Evolutionary conservation across 257 asterid species (phyloP), one percentile per base, ranked within the genome.

Genomic region (Ligustrum vulgare): DNA sequence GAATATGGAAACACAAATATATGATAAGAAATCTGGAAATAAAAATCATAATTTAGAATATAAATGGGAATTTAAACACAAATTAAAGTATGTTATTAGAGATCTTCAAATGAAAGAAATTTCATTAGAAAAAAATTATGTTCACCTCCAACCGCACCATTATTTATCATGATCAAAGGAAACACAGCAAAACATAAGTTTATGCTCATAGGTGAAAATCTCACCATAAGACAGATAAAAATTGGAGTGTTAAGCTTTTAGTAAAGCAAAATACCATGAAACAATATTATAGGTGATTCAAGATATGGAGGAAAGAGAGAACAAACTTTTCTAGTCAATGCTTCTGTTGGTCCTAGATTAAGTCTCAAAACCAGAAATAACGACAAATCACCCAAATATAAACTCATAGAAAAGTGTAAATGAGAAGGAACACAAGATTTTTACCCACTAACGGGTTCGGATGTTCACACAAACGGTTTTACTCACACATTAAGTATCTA

Each of bases 321-420:
- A 54, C 67, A 69, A 20, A 85, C 84, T 82, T 82, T 74, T 75
- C 54, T 60, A 77, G 36, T 54, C 43, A 54, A 36, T 20, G 33
- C 15, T 60, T 60, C 47, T 28, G 31, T 28, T 28, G 31, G 31
- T 28, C 31, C 31, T 1, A 28, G 31, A 28, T 28, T 28, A 0
- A 28, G 31, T 28, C 31, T 28, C 31, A 28, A 28, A 28, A 28
- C 31, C 0, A 28, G 31, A 28, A 28, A 28, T 28, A 28, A 28
- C 31, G 1, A 28, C 31, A 28, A 28, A 28, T 28, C 31, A 1
- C 31, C 31, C 31, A 28, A 28, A 28, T 28, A 28, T 28, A 28
- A 28, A 28, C 31, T 28, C 1, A 1, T 1, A 28, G 31, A 28
- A 28, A 28, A 28, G 1, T 1, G 31, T 28, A 28, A 28, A 28